These are phyloP conservation scores for Nannochloropsis gaditana DNA, from an alignment of 108 stramenopile genomes.

Conservation along the genomic window DNA sequence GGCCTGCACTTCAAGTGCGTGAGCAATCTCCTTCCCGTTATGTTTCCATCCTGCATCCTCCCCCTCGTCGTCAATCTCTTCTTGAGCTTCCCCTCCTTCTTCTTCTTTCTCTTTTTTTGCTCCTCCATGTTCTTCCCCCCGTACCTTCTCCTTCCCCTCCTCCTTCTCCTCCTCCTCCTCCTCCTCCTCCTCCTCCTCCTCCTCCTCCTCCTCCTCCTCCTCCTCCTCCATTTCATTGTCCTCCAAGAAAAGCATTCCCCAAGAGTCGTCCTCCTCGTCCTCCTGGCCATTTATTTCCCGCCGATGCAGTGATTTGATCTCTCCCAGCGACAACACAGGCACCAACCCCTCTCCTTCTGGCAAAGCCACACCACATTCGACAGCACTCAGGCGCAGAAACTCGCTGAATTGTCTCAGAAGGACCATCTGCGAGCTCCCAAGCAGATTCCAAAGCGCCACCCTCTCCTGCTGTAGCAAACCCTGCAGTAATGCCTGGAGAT, in stretches of 20 bases:
- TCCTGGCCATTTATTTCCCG: no score
- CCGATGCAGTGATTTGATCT: no score
- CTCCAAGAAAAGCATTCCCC: no score
- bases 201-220: background rate
- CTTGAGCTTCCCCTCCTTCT: background rate
- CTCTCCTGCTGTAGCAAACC: background rate
- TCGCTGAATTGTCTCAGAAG: background rate
- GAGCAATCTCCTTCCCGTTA: background rate
- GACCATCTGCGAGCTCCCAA: background rate
- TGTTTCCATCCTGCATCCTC: background rate
- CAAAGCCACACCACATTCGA: background rate
- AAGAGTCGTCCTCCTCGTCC: no score
- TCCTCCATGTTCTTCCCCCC: background rate
- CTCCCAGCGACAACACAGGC: no score
- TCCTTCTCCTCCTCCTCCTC: background rate
- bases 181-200: background rate
- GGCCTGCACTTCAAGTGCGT: constrained; percentile 38
- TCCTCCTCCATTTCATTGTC: background rate
- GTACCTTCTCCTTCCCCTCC: background rate
- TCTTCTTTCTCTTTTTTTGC: background rate
- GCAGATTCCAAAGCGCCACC: background rate
- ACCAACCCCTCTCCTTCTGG: background rate
- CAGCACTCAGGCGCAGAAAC: background rate
- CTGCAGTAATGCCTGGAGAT: constrained; percentile 9
- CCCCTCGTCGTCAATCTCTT: background rate